phyloP scores from a whole-genome alignment of 2,329 filamentous ascomycete genomes.

The Atkinsonella hypoxylon region DNA sequence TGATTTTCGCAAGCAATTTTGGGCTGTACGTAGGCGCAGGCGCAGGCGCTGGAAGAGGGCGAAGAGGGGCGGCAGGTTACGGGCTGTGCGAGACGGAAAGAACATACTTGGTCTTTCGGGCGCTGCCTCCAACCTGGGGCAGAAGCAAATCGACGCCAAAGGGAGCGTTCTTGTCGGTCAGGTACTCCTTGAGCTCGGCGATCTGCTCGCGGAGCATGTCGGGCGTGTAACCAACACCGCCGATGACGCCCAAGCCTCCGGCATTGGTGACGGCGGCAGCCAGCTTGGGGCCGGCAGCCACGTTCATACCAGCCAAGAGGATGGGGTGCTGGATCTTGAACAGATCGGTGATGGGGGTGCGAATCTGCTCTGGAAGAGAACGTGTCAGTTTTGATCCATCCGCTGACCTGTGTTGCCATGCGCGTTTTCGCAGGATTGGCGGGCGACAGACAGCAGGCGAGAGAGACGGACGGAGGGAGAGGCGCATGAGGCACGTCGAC shows the following conservation, averaged over 20 bases:
- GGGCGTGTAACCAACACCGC: conserved; percentile 89
- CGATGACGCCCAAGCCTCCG: conserved; percentile 90
- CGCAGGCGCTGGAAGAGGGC: not conserved
- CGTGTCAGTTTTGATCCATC: not conserved
- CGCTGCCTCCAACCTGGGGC: conserved; percentile 86
- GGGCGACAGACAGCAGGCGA: not conserved
- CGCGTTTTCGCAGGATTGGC: not conserved
- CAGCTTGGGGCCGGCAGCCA: conserved; percentile 90
- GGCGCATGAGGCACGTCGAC: too few relatives aligned
- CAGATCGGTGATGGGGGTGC: conserved; percentile 86
- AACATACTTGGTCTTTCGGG: conserved; percentile 78
- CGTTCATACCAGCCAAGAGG: conserved; percentile 97
- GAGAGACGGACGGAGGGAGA: not conserved
- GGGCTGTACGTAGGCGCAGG: conserved; percentile 6
- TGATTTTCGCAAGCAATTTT: not conserved
- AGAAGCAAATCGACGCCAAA: conserved; percentile 92
- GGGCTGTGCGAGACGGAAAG: conserved; percentile 2
- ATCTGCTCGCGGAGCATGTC: conserved; percentile 96
- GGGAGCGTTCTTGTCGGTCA: conserved; percentile 83
- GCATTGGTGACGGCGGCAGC: conserved; percentile 96
- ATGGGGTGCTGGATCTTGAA: conserved; percentile 97
- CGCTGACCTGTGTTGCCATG: not conserved
- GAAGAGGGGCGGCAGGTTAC: not conserved
- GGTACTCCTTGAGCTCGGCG: conserved; percentile 78
- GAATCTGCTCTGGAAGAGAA: conserved; percentile 42